A percentile compares a stretch with the other conserved stretches of the same genome.
Conservation (phyloP, 2,329 filamentous ascomycete species). For the Cladosporium austrohemisphaericum region DNA sequence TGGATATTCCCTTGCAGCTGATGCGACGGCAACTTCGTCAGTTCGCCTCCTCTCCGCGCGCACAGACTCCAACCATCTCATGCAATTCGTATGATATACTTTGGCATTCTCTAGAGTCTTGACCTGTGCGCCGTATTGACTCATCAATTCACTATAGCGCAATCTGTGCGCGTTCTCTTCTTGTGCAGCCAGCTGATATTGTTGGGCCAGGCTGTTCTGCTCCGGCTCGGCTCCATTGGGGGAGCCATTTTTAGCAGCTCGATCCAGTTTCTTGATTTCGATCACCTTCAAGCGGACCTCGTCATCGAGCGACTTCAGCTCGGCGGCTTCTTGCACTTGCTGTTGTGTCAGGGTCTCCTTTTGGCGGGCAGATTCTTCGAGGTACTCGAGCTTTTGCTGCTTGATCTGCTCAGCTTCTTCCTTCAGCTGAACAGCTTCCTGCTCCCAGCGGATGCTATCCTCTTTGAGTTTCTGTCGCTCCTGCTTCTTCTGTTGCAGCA, state of each 20-base stretch:
- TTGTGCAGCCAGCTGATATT: constrained; percentile 37
- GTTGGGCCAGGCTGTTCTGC: constrained; percentile 30
- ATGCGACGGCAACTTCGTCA: constrained; percentile 27
- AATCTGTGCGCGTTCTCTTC: constrained; percentile 39
- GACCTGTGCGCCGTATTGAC: constrained; percentile 30
- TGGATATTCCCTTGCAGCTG: constrained; percentile 22
- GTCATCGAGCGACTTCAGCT: constrained; percentile 63
- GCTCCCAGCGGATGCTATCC: constrained; percentile 65
- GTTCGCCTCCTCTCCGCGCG: constrained; percentile 29
- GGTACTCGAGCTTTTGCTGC: constrained; percentile 36
- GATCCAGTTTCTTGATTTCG: constrained; percentile 71
- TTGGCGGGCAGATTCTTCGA: constrained; percentile 36
- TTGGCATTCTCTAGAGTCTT: constrained; percentile 33
- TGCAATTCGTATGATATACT: constrained; percentile 44
- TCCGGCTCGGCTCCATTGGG: constrained; percentile 27
- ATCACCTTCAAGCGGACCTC: constrained; percentile 68
- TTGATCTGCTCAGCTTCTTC: constrained; percentile 43
- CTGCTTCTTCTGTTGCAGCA: constrained; percentile 63
- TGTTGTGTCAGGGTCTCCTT: constrained; percentile 41
- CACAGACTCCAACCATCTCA: constrained; percentile 27
- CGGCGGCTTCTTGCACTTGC: constrained; percentile 33
- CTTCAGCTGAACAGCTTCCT: constrained; percentile 56
- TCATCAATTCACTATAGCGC: constrained; percentile 28
- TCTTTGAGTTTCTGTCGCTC: constrained; percentile 68
- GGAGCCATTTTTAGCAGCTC: constrained; percentile 55